phyloP scores from a whole-genome alignment of 805 yeast genomes.

The Saturnispora mendoncae region DNA sequence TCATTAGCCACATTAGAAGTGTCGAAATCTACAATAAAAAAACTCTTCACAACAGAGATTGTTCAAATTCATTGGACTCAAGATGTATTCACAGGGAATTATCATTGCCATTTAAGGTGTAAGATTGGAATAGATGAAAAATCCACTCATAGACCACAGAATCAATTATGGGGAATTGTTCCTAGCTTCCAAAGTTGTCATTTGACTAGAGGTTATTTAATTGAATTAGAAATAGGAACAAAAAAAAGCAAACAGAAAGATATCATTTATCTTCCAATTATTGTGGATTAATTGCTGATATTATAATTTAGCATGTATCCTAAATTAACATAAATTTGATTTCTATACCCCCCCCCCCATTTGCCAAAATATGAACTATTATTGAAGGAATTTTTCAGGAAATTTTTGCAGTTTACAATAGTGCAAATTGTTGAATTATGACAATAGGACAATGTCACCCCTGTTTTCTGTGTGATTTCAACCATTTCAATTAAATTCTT shows the following conservation, averaged over 20 bases:
- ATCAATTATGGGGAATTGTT: constrained; percentile 8
- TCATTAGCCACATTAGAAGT: constrained; percentile 8
- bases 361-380: no score
- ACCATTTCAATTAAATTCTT: no score
- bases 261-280: constrained; percentile 10
- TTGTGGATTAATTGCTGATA: constrained; percentile 6
- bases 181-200: constrained; percentile 17
- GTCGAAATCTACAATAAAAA: constrained; percentile 5
- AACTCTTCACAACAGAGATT: constrained; percentile 10
- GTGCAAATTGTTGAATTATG: no score
- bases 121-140: constrained; percentile 6
- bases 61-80: constrained; percentile 4
- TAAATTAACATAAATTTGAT: no score
- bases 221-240: constrained; percentile 10
- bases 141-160: background rate
- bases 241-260: constrained; percentile 12
- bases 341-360: no score
- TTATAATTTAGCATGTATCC: no score
- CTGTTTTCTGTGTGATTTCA: no score
- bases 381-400: no score
- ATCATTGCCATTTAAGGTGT: constrained; percentile 5
- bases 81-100: constrained; percentile 5
- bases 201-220: constrained; percentile 13
- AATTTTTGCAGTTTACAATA: no score
- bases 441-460: no score